Conservation (phyloP, 164 flowering plant genomes). For the Nymphaea thermarum region DNA sequence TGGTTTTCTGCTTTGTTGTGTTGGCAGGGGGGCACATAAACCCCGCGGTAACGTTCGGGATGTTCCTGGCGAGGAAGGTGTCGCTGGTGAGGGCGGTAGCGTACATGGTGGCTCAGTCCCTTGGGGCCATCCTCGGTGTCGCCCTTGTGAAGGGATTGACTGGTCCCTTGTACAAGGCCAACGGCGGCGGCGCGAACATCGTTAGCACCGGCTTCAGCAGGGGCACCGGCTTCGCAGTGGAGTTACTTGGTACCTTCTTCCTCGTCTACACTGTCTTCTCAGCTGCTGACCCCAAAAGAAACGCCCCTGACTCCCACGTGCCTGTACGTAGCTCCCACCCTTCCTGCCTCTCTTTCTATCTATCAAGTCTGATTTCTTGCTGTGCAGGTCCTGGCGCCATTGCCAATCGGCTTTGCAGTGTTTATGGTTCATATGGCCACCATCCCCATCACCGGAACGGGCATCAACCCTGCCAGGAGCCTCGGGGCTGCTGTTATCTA, state of each 20-base stretch:
- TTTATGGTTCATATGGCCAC: slow-evolving; percentile 23
- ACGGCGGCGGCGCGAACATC: slow-evolving; percentile 28
- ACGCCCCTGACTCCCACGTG: slow-evolving; percentile 34
- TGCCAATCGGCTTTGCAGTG: slow-evolving; percentile 23
- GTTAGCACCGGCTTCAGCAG: slow-evolving; percentile 18
- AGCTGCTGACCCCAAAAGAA: slow-evolving; percentile 36
- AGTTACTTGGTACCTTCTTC: slow-evolving; percentile 29
- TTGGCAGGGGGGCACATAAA: slow-evolving; percentile 29
- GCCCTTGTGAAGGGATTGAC: slow-evolving; percentile 18
- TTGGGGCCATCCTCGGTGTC: slow-evolving; percentile 35
- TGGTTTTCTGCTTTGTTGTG: background rate
- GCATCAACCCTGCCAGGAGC: slow-evolving; percentile 34
- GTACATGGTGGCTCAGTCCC: slow-evolving; percentile 31
- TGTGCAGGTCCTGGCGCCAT: slow-evolving; percentile 26
- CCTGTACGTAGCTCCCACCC: slow-evolving; percentile 18
- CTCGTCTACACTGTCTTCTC: slow-evolving; percentile 32
- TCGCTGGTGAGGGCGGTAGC: slow-evolving; percentile 24
- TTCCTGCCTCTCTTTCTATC: background rate
- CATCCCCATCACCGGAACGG: slow-evolving; percentile 23
- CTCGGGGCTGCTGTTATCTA: slow-evolving; percentile 34
- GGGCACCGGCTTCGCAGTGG: slow-evolving; percentile 33
- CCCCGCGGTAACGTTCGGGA: slow-evolving; percentile 39
- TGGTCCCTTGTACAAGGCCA: slow-evolving; percentile 4
- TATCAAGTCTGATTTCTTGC: background rate
- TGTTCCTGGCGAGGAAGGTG: slow-evolving; percentile 33